Evolutionary conservation across 176 grass and related monocot species (phyloP).

Genomic region (bread wheat (Triticum aestivum)): IWGSC_CS_RefSeq_v2.1 NC_057799.1:646499952-646500451

Average conservation of each 20-base stretch:
- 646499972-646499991: not conserved
- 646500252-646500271: not conserved
- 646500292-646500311: not conserved
- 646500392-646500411: rapidly evolving
- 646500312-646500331: not conserved
- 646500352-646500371: rapidly evolving
- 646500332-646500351: not conserved
- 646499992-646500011: rapidly evolving
- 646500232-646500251: not conserved
- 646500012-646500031: not conserved
- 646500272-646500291: not conserved
- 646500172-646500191: not conserved
- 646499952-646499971: not conserved
- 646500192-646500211: not conserved
- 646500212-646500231: not conserved
- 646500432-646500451: not conserved
- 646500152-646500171: rapidly evolving
- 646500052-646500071: not conserved
- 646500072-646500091: not conserved
- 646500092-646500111: not conserved
- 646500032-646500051: not conserved
- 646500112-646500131: not conserved
- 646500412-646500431: not conserved
- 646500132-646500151: rapidly evolving
- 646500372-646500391: not conserved